Conservation (phyloP, 306 rosid species). For the Glycine soja region DNA sequence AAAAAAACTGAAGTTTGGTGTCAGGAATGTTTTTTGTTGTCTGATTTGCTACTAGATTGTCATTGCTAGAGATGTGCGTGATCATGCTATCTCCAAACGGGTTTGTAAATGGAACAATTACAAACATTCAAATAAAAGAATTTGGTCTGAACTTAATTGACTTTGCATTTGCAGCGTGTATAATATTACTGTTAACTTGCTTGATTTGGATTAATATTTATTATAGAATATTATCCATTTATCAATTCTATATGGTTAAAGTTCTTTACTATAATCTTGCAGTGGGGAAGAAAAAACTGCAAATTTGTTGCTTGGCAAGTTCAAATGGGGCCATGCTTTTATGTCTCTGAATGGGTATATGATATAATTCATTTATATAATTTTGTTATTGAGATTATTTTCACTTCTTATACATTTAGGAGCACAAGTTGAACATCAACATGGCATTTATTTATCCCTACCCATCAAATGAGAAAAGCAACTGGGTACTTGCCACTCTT, state of each 20-base stretch:
- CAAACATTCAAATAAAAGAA: not conserved
- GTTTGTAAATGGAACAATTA: slow-evolving; percentile 27
- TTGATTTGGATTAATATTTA: slow-evolving; percentile 23
- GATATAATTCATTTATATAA: slow-evolving; percentile 9
- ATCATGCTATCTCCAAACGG: slow-evolving; percentile 35
- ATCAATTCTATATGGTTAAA: slow-evolving; percentile 15
- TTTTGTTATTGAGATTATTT: slow-evolving; percentile 8
- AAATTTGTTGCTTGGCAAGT: slow-evolving; percentile 82
- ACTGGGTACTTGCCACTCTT: slow-evolving; percentile 10
- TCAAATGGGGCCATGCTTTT: slow-evolving; percentile 99
- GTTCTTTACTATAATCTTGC: slow-evolving; percentile 49
- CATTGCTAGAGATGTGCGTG: slow-evolving; percentile 17
- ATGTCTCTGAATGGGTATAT: slow-evolving; percentile 83
- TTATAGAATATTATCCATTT: not conserved
- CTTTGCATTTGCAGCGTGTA: slow-evolving; percentile 26
- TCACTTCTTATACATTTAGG: slow-evolving; percentile 11
- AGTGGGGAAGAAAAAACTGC: slow-evolving; percentile 98
- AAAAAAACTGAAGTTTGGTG: slow-evolving; percentile 17
- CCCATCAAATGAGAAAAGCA: slow-evolving; percentile 31
- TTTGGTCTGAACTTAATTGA: slow-evolving; percentile 28
- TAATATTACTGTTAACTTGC: slow-evolving; percentile 27
- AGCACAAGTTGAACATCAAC: slow-evolving; percentile 15
- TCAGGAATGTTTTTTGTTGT: slow-evolving; percentile 24
- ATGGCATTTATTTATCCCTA: slow-evolving; percentile 4
- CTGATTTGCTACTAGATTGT: slow-evolving; percentile 18